Base-by-base conservation (phyloP, 148 eudicot species). In the Rhododendron kiyosumense region DNA sequence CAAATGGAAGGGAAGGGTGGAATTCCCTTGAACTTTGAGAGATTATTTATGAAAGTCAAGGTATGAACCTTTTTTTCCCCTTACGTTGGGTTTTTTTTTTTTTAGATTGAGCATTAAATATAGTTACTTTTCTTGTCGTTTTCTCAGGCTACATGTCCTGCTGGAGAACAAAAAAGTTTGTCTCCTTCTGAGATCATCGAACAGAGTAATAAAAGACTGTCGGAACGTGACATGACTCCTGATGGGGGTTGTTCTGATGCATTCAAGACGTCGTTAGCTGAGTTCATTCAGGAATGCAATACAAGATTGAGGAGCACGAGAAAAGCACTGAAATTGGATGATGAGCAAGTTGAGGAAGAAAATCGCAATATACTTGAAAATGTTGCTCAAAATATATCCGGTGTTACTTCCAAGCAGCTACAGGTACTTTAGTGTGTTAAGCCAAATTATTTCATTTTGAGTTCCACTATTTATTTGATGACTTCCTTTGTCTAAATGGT, bases 1-100 rank as follows among this genome's bases (percentile, higher is more conserved):
- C 96, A 94, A 91, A 97, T 97, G 99, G 99, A 97, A 93, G 99
- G 93, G 49, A 92, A 93, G 81, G 91, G 87, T 52, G 99, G 99
- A 84, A 87, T 89, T 80, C 98, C 99, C 51, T 87, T 97, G 75
- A 97, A 97, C 88, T 91, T 95, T 83, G 93, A 90, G 86, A 91
- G 99, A 88, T 89, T 97, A 89, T 92, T 93, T 65, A 88, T 90
- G 85, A 97, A 95, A 93, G 89, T 90, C 82, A 93, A 93, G 98
- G 99, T 94, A 71, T 79, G 84, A 26, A 45, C 49, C 79, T 14
- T 46, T 43, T 75, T 9, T 26, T 36, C 10, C 26, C 7, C 30
- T 69, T 69, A 1, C 61, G 43, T 45, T 28, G 46, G 46, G 14
- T 81, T 22, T 84, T 30, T 7, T 49, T 71, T 28, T 18, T 61